A percentile compares a stretch with the other conserved stretches of the same genome.
These are phyloP conservation scores for Leptomonas pyrrhocoris DNA, from an alignment of 208 protist species.

Conservation along the genomic window DNA sequence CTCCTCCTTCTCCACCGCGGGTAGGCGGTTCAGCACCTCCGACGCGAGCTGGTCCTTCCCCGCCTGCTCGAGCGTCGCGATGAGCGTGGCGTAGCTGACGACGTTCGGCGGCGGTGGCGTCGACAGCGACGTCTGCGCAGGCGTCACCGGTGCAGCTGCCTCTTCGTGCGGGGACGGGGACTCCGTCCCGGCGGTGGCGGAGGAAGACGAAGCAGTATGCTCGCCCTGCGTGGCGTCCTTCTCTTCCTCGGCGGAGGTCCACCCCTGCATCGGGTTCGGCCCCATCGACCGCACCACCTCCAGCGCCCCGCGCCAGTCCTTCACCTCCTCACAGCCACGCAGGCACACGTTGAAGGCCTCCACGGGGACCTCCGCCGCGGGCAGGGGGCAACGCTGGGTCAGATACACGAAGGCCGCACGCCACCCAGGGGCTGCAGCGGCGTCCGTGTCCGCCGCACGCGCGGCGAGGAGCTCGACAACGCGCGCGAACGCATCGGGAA, in stretches of 20 bases:
- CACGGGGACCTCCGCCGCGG: constrained; percentile 55
- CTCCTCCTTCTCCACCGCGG: constrained; percentile 75
- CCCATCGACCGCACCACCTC: constrained; percentile 76
- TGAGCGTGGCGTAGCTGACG: constrained; percentile 84
- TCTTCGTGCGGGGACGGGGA: not conserved
- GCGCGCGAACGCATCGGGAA: constrained; percentile 42
- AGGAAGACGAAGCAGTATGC: not conserved
- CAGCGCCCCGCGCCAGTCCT: constrained; percentile 75
- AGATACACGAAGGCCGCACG: constrained; percentile 50
- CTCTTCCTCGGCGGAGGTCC: constrained; percentile 23
- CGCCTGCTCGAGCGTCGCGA: constrained; percentile 84
- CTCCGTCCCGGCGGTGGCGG: not conserved
- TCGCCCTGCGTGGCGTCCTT: not conserved
- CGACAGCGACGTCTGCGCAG: constrained; percentile 7
- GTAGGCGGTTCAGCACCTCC: constrained; percentile 66
- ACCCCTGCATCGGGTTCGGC: constrained; percentile 65
- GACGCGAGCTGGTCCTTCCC: constrained; percentile 63
- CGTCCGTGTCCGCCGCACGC: not conserved
- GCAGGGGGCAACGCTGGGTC: constrained; percentile 30
- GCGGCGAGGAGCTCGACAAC: constrained; percentile 33
- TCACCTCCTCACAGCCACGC: constrained; percentile 55
- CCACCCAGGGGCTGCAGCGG: constrained; percentile 23
- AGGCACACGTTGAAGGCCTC: constrained; percentile 79
- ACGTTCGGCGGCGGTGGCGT: constrained; percentile 64
- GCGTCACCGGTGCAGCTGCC: not conserved